Evolutionary conservation across 2,329 filamentous ascomycete species (phyloP), one percentile per base, ranked within the genome.

Genomic region (Phyllachora maydis): DNA sequence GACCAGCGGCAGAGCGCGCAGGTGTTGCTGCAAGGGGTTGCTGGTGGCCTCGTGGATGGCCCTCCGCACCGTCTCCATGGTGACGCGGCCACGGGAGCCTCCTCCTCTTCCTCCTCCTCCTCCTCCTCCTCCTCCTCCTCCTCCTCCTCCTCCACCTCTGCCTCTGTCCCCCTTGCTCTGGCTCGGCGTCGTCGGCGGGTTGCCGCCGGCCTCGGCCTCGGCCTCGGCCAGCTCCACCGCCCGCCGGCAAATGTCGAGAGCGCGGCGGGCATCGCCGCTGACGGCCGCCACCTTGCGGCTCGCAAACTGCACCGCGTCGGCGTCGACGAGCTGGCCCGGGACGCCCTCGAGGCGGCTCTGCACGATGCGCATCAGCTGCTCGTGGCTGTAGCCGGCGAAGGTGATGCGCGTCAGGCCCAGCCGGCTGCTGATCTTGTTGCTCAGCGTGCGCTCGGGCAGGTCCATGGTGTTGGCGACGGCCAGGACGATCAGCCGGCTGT

Each of bases 401-500:
- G 88, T 93, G 41, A 98, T 93, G 39, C 90, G 68, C 6, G 83
- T 93, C 23, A 98, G 56, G 12, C 85, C 77, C 17, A 88, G 52
- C 36, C 88, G 71, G 45, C 81, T 92, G 42, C 81, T 92, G 45
- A 98, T 98, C 47, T 98, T 98, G 54, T 98, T 98, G 49, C 81
- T 92, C 18, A 98, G 58, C 1, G 88, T 98, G 41, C 88, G 64
- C 48, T 98, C 88, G 0, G 88, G 88, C 28, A 98, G 52, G 50
- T 98, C 88, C 88, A 98, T 98, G 13, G 88, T 98, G 47, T 98
- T 98, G 24, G 88, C 90, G 11, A 98, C 88, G 8, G 90, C 90
- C 5, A 98, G 66, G 5, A 98, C 90, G 44, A 98, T 93, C 21
- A 98, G 59, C 23, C 83, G 69, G 25, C 81, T 92, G 47, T 98